Evolutionary conservation across 495 filamentous ascomycete genomes (phyloP).

Genomic region (Penicillium fimorum): DNA sequence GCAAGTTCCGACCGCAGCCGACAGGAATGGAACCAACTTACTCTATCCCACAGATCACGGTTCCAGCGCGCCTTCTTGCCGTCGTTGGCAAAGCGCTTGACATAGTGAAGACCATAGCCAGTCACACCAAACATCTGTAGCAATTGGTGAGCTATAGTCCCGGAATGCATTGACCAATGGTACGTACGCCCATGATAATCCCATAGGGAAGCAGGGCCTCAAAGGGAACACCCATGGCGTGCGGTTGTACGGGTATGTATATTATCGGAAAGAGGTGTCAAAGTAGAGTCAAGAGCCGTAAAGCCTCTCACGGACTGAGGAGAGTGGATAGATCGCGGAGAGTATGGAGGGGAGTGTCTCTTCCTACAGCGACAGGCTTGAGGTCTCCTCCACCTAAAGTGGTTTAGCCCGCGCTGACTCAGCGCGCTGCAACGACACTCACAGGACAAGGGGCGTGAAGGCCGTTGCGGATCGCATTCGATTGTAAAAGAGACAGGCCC

Average conservation of each 20-base stretch:
- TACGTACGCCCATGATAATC: slow-evolving; percentile 79
- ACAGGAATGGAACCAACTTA: slow-evolving; percentile 48
- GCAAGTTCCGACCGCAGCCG: slow-evolving; percentile 33
- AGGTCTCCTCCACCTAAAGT: slow-evolving; percentile 33
- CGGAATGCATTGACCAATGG: slow-evolving; percentile 18
- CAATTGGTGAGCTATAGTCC: slow-evolving; percentile 31
- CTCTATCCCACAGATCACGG: slow-evolving; percentile 89
- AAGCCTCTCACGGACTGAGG: slow-evolving; percentile 12
- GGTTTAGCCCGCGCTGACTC: slow-evolving; percentile 46
- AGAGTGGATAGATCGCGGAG: slow-evolving; percentile 17
- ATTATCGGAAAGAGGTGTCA: background rate
- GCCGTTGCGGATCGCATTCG: slow-evolving; percentile 38
- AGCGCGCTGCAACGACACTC: slow-evolving; percentile 46
- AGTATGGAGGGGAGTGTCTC: slow-evolving; percentile 27
- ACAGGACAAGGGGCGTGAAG: slow-evolving; percentile 37
- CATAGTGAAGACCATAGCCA: slow-evolving; percentile 69
- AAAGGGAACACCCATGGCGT: slow-evolving; percentile 90
- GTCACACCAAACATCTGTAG: slow-evolving; percentile 86
- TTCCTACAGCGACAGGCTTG: slow-evolving; percentile 15
- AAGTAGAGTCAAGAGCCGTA: slow-evolving; percentile 4
- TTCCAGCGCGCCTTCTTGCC: slow-evolving; percentile 82
- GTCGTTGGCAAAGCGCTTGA: slow-evolving; percentile 79
- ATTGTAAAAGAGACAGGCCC: slow-evolving; percentile 30
- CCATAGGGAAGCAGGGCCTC: slow-evolving; percentile 93
- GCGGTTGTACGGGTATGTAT: slow-evolving; percentile 3